Conservation (phyloP, 305 asterid genomes). For the Fraxinus albicans region DNA sequence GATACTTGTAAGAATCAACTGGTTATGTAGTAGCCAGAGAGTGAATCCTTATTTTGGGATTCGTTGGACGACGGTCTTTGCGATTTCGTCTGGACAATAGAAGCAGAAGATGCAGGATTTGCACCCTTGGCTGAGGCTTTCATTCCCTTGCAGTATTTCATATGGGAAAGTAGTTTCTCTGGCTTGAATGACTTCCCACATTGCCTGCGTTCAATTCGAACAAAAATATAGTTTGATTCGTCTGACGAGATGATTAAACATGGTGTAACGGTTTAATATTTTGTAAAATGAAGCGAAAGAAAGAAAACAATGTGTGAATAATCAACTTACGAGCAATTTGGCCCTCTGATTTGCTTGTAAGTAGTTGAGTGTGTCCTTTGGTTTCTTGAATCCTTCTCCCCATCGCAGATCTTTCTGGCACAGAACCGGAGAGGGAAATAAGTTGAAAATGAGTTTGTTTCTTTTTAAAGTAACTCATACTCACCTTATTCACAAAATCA, state of each 20-base stretch:
- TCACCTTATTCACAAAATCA: background rate
- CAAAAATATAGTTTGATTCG: background rate
- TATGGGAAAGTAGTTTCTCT: constrained; percentile 76
- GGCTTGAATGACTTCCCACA: constrained; percentile 87
- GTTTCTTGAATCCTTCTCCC: constrained; percentile 43
- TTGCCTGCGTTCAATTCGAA: constrained; percentile 50
- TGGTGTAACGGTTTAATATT: background rate
- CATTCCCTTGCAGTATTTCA: constrained; percentile 79
- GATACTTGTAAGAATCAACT: constrained; percentile 18
- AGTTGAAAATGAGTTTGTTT: background rate
- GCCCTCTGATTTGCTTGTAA: constrained; percentile 42
- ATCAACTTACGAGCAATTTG: constrained; percentile 45
- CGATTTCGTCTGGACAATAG: constrained; percentile 26
- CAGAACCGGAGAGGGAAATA: background rate
- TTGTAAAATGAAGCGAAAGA: background rate
- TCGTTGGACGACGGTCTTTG: constrained; percentile 29
- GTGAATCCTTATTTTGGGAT: constrained; percentile 26
- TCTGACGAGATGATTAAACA: too few species aligned
- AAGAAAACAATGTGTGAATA: background rate
- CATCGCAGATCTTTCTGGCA: constrained; percentile 71
- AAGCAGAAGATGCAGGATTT: constrained; percentile 27
- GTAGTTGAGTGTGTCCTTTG: constrained; percentile 34
- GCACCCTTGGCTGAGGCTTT: constrained; percentile 46
- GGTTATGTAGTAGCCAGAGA: constrained; percentile 42
- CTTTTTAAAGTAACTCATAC: background rate